Base-by-base conservation (phyloP, 2,329 filamentous ascomycete species). In the Cephalotrichum gorgonifer region DNA sequence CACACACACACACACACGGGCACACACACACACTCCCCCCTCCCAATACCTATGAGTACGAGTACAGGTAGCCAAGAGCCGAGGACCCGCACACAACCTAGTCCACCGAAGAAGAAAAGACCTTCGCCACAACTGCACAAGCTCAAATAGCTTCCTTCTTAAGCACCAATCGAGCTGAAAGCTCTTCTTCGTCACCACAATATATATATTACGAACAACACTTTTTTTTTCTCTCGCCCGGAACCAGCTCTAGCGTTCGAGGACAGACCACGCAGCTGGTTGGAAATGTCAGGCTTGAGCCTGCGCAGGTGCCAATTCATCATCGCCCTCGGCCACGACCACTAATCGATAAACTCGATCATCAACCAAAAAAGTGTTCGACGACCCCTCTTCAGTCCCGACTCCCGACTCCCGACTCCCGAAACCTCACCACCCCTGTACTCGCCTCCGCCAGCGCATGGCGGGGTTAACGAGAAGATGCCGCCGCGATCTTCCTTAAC, bases 401-500 rank as follows among this genome's bases (percentile, higher is more conserved):
- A 38, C 17, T 17, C 8, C 35, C 4, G 11, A 9, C n/a, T 20
- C 35, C n/a, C 35, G 17, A 20, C 9, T 20, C 35, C 17, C 17
- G 17, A 48, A 30, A 26, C 25, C 43, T 23, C 27, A 25, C 41
- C 22, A 28, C 43, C 28, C 28, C 28, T 17, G 23, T 14, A 8
- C 14, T 20, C 38, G 46, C 38, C 31, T 48, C 38, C 46, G 27
- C 46, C 47, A 55, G 59, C 65, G 68, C 66, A 75, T 79, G 77
- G 76, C 76, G 72, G 74, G 73, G 69, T 74, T 74, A 28, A 31
- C 43, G 35, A 39, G 6, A 76, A 76, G 71, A 95, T 95, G 90
- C 89, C 90, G 71, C 88, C 88, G 63, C 83, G 88, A 77, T 81
- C 86, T 60, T 84, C 87, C 57, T 76, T 95, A 63, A 93, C 87